Evolutionary conservation across 768 basidiomycete genomes (phyloP).

Genomic region (Macrocybe gigantea): DNA sequence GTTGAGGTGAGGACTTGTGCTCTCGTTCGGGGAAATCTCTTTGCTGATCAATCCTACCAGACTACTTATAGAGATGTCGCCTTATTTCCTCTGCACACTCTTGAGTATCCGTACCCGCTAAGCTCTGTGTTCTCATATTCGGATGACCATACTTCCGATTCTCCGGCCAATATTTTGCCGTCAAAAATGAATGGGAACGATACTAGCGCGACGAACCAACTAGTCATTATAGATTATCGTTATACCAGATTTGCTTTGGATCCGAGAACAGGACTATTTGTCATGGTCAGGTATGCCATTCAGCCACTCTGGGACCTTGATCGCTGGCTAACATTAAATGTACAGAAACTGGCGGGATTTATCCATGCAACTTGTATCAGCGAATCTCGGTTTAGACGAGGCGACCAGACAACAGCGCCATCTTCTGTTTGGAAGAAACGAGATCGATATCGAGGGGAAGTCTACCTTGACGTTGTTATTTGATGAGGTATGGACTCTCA

Average conservation of each 20-base stretch:
- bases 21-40: constrained; percentile 2
- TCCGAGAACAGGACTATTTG: constrained; percentile 75
- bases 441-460: constrained; percentile 89
- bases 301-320: background rate
- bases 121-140: constrained; percentile 68
- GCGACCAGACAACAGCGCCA: constrained; percentile 56
- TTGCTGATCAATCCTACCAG: constrained; percentile 34
- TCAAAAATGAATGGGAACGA: constrained; percentile 25
- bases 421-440: constrained; percentile 75
- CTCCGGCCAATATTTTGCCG: background rate
- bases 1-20: constrained; percentile 64
- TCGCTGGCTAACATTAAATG: constrained; percentile 3
- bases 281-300: constrained; percentile 65
- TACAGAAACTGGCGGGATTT: constrained; percentile 88
- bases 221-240: constrained; percentile 83
- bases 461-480: constrained; percentile 70
- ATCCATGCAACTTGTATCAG: constrained; percentile 55
- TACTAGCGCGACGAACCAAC: constrained; percentile 26
- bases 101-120: constrained; percentile 73
- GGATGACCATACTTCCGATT: too few relatives aligned
- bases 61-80: constrained; percentile 80
- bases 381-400: constrained; percentile 60
- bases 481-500: constrained; percentile 62
- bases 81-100: constrained; percentile 60
- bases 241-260: constrained; percentile 90